Evolutionary conservation across 768 basidiomycete species (phyloP).

Genomic region (Phaffia tasmanica): DNA sequence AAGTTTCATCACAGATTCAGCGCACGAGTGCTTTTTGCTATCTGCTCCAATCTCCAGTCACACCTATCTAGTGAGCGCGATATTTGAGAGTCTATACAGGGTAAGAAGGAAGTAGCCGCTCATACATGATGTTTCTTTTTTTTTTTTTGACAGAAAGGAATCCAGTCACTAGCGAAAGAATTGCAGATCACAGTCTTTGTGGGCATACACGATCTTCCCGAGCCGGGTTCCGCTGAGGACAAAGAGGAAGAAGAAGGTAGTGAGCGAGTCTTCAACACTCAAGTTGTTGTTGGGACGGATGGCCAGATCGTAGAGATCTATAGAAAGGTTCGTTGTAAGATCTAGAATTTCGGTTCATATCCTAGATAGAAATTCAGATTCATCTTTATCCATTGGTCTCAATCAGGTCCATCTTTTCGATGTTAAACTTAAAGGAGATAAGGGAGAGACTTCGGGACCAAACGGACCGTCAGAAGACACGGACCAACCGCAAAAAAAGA

Average conservation of each 20-base stretch:
- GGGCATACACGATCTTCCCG: constrained; percentile 34
- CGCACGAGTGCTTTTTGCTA: constrained; percentile 29
- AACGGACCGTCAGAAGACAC: constrained; percentile 22
- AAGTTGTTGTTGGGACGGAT: constrained; percentile 30
- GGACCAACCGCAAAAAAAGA: constrained; percentile 25
- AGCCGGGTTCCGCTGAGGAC: constrained; percentile 27
- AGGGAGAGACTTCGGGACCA: constrained; percentile 14
- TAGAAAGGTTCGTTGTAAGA: constrained; percentile 29
- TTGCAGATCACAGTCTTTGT: constrained; percentile 30
- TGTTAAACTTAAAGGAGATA: constrained; percentile 28
- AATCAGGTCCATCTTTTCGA: constrained; percentile 35
- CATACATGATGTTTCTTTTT: background rate
- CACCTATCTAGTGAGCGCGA: background rate
- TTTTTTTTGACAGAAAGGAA: constrained; percentile 22
- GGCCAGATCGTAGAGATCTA: constrained; percentile 30
- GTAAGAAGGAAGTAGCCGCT: background rate
- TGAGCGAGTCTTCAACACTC: constrained; percentile 33
- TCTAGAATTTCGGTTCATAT: background rate
- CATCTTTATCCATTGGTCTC: background rate
- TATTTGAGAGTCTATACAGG: background rate
- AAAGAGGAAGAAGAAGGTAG: constrained; percentile 22
- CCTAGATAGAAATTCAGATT: no score
- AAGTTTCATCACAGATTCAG: constrained; percentile 22
- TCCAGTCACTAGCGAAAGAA: constrained; percentile 33
- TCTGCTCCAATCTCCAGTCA: constrained; percentile 31